These are phyloP conservation scores for Ceratocystis ficicola DNA, from an alignment of 2,329 filamentous ascomycete genomes.

Conservation along the genomic window DNA sequence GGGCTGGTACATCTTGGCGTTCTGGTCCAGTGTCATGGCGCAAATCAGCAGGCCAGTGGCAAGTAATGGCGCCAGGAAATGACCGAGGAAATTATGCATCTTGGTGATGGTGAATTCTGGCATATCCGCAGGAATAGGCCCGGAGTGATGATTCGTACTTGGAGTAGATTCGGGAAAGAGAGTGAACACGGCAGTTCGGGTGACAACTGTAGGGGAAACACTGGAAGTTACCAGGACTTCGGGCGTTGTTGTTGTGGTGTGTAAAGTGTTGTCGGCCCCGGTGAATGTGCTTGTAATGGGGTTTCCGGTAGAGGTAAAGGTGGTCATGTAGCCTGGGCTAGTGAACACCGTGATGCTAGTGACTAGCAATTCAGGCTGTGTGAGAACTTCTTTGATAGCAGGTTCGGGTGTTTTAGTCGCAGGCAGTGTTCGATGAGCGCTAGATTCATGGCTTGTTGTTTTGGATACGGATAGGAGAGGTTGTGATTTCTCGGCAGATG, in stretches of 20 bases:
- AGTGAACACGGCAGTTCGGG: slow-evolving; percentile 9
- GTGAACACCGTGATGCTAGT: background rate
- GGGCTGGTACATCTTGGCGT: slow-evolving; percentile 19
- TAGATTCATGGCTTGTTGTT: background rate
- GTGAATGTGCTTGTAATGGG: slow-evolving; percentile 3
- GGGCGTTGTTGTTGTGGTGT: slow-evolving; percentile 3
- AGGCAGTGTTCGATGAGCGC: background rate
- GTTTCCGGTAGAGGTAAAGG: background rate
- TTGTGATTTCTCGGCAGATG: background rate
- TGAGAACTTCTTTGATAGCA: background rate
- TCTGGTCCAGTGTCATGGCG: slow-evolving; percentile 17
- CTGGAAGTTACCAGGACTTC: slow-evolving; percentile 1
- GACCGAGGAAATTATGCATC: slow-evolving; percentile 16
- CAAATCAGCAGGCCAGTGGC: slow-evolving; percentile 10
- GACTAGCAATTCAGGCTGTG: background rate
- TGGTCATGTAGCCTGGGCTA: background rate
- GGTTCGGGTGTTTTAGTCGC: background rate
- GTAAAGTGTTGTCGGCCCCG: background rate
- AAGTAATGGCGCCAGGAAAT: slow-evolving; percentile 16
- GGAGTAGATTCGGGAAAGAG: background rate
- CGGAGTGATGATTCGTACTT: background rate
- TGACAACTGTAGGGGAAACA: background rate
- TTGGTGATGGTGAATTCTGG: slow-evolving; percentile 5
- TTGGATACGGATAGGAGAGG: background rate
- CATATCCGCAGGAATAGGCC: background rate